Percentiles rank a stretch among this genome's conserved stretches.
phyloP scores from a whole-genome alignment of 2,329 filamentous ascomycete species.

The Didymella pinodella region DNA sequence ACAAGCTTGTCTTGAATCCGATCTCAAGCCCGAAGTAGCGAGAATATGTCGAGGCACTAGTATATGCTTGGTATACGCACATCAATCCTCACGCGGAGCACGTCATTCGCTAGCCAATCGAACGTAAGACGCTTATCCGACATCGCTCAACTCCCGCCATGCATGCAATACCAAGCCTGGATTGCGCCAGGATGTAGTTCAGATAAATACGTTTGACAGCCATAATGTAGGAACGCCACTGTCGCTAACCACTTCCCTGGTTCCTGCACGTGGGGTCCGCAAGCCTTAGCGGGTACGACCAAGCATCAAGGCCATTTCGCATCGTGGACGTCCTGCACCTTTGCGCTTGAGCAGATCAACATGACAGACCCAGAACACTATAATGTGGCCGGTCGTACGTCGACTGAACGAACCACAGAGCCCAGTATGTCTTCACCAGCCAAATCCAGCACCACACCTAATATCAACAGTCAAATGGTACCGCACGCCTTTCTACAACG shows the following conservation, averaged over 20 bases:
- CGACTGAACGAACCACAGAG: background rate
- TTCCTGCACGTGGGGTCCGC: slow-evolving; percentile 4
- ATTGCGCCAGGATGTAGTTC: slow-evolving; percentile 10
- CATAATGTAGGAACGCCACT: background rate
- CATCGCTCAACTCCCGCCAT: slow-evolving; percentile 8
- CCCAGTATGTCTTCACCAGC: background rate
- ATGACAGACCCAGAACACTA: slow-evolving; percentile 1
- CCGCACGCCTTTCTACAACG: slow-evolving; percentile 74
- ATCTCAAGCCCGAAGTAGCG: slow-evolving; percentile 1
- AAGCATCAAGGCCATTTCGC: background rate
- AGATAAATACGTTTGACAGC: slow-evolving; percentile 1
- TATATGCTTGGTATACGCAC: slow-evolving; percentile 6
- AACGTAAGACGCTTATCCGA: slow-evolving; percentile 14
- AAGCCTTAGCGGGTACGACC: background rate
- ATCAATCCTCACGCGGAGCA: slow-evolving; percentile 20
- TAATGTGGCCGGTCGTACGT: background rate
- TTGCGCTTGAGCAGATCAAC: background rate
- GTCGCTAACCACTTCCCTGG: background rate
- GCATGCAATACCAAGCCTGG: slow-evolving; percentile 11
- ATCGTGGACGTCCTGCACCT: background rate
- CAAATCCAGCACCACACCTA: background rate
- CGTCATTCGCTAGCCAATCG: slow-evolving; percentile 21
- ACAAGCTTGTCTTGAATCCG: background rate
- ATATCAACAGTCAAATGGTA: slow-evolving; percentile 68
- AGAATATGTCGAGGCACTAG: slow-evolving; percentile 7